Base-by-base conservation (phyloP, 1,284 basidiomycete species). In the Schizophyllum amplum region DNA sequence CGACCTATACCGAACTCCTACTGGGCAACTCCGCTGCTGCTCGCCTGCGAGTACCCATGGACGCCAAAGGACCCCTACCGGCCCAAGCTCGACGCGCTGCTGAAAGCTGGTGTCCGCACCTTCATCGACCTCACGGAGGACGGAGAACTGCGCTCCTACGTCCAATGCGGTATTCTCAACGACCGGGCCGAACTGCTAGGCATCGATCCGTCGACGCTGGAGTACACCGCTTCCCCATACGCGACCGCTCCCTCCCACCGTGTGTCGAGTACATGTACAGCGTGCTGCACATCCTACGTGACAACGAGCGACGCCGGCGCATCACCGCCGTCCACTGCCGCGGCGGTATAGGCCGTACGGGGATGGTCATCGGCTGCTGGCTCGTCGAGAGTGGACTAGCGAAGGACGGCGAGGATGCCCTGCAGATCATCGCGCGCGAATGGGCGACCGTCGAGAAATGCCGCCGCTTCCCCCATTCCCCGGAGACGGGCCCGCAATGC, bases 31-130 rank as follows among this genome's bases (percentile, higher is more conserved):
- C 77, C 82, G 0, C 71, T 75, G 13, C 78, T 90, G 26, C 75
- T 90, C 57, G 87, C 86, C 0, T 88, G 86, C 77, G 87, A 90
- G 67, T 90, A 90, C 66, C 87, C 87, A 0, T 90, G 83, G 80
- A 75, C 83, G 50, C 83, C 86, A 62, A 75, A 69, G 59, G 69
- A 76, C 61, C 74, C 76, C 21, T 72, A 75, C 59, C 74, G 73
- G 60, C 77, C 80, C 60, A 88, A 89, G 66, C 78, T 90, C 60
- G 84, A 87, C 69, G 79, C 80, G 0, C 76, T 89, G 55, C 79
- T 90, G 24, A 71, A 72, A 11, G 81, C 85, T 0, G 87, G 87
- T 56, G 82, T 88, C 4, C 82, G 84, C 58, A 87, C 86, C 13
- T 90, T 90, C 69, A 83, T 90, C 67, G 87, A 90, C 72, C 80